Evolutionary conservation across 805 yeast species (phyloP), one percentile per base, ranked within the genome.

Genomic region (Suhomyces pyralidae): DNA sequence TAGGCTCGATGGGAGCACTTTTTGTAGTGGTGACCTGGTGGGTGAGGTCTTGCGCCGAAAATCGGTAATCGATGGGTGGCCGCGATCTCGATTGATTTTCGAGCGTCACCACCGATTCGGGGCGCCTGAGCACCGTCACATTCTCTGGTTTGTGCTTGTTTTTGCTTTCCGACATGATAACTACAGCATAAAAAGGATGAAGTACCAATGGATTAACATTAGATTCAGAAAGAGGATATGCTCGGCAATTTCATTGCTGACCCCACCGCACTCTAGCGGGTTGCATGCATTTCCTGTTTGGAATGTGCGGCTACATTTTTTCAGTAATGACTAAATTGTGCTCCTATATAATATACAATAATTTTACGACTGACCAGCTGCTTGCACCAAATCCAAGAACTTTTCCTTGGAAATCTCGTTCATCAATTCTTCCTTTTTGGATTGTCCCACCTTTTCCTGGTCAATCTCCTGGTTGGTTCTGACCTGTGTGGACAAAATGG

Each of bases 321-420:
- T 14, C 14, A 24, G 20, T 14, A 12, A n/a, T n/a, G 32, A 28
- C 14, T 12, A 28, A 32, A n/a, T 32, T 32, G 36, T 32, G 36
- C 36, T 32, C 36, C 36, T 32, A 32, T 32, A n/a, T 44, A 28
- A 45, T 45, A 25, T 28, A 26, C 38, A 45, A n/a, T 38, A 5
- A 38, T 19, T 38, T 17, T 48, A 51, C 45, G 47, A 45, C 25
- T 81, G 79, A 50, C 88, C 92, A 2, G 91, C 91, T 43, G 86
- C 86, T 67, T 85, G 87, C 36, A 92, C 94, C 68, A 92, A 76
- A 69, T 91, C 97, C 69, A 92, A 79, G 64, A 92, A 92, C 66
- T 84, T 88, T 65, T 91, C 96, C 67, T 92, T 93, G 5, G 96
- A 86, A 50, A 92, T 79, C 61, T 91, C 97, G 42, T 83, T 85